phyloP scores from a whole-genome alignment of 257 asterid species.

The Voacanga thouarsii region DNA sequence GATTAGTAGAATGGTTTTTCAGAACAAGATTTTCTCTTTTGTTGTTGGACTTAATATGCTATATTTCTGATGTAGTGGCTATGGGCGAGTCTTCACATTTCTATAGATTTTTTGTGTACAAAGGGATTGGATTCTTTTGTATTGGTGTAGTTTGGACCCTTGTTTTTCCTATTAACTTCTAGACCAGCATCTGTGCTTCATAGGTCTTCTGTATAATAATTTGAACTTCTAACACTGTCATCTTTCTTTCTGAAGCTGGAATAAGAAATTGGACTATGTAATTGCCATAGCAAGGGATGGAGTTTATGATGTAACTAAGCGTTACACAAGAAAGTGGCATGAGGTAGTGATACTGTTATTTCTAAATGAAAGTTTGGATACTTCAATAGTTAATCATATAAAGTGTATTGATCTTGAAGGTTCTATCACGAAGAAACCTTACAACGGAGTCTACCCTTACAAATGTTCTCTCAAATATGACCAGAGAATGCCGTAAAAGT shows the following conservation, averaged over 20 bases:
- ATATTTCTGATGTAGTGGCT: no score
- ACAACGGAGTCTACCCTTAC: slow-evolving; percentile 64
- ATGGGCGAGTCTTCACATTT: not conserved
- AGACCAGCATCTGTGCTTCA: not conserved
- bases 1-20: not conserved
- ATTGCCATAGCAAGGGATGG: slow-evolving; percentile 78
- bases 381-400: slow-evolving; percentile 1
- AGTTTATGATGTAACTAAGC: slow-evolving; percentile 88
- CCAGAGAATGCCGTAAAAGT: slow-evolving; percentile 50
- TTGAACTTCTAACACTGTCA: slow-evolving; percentile 28
- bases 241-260: slow-evolving; percentile 61
- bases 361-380: slow-evolving; percentile 10
- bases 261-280: slow-evolving; percentile 67
- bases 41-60: not conserved
- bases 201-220: not conserved
- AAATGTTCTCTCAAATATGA: slow-evolving; percentile 45
- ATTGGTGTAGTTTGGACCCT: not conserved
- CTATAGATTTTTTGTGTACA: not conserved
- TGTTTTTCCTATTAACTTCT: not conserved
- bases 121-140: not conserved
- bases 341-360: slow-evolving; percentile 46
- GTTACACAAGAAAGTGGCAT: slow-evolving; percentile 90
- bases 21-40: not conserved
- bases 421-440: slow-evolving; percentile 64
- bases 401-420: slow-evolving; percentile 37